Evolutionary conservation across 2,329 filamentous ascomycete genomes (phyloP), one percentile per base, ranked within the genome.

Genomic region (Fusarium kyushuense): DNA sequence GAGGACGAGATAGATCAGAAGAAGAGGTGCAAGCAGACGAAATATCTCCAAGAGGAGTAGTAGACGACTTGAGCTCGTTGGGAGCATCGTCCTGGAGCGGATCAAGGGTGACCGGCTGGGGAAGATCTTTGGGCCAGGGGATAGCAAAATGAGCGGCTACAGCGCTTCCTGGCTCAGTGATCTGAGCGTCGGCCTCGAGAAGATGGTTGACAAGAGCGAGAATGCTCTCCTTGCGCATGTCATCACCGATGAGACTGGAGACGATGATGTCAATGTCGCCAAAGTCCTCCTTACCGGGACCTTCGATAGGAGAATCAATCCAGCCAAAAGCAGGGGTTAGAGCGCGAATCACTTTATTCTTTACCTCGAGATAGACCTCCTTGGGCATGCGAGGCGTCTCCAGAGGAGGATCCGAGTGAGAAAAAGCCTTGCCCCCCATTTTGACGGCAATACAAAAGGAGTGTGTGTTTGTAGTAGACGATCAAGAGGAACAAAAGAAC

Each of bases 211-310:
- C 72, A 6, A 63, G 58, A 3, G 76, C 76, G 11, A 89, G 72
- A 2, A 71, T 67, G 21, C 72, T 51, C 3, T 57, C 40, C 21
- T 62, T 63, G 63, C 33, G 41, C 9, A 29, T 12, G 43, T 19
- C 38, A 1, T 65, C 40, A 6, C 58, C 27, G 19, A 68, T 74
- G 17, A 79, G 77, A 32, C 75, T 74, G 0, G 81, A 79, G 2
- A 92, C 84, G 2, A 93, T 77, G 60, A 94, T 82, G 77, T 96
- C 92, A 36, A 96, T 80, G 68, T 96, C 93, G 21, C 92, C 93
- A 72, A 88, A 85, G 69, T 89, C 86, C 0, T 68, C 41, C 77
- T 96, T 96, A 2, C 76, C 89, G 0, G 92, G 92, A 0, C 87
- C 90, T 69, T 93, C 90, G 29, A 90, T 85, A 0, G 91, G 89